Evolutionary conservation across 768 basidiomycete species (phyloP), one percentile per base, ranked within the genome.

Genomic region (Antrodiella citrinella): DNA sequence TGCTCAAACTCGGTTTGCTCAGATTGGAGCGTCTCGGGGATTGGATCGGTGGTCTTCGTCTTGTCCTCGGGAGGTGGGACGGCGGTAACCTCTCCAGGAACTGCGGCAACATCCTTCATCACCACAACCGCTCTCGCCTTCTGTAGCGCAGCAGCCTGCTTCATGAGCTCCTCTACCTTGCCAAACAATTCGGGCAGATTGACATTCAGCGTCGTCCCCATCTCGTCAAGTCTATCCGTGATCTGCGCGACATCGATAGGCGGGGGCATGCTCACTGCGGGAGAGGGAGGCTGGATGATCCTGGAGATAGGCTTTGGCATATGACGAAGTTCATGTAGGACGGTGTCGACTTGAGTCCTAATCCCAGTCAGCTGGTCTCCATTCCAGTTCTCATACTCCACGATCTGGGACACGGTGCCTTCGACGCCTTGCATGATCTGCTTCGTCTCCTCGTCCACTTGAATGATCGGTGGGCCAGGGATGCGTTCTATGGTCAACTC

Each of bases 151-250:
- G 44, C 30, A 7, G 30, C 30, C 30, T 15, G 7, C 30, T 35
- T 35, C 30, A 35, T 35, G 7, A 55, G 45, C 38, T 56, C 47
- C 20, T 65, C 52, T 3, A 65, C 25, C 47, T 61, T 53, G 38
- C 49, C 56, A 48, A 38, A 35, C 26, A 51, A 24, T 21, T 38
- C 42, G 13, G 18, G 39, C 19, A 51, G 60, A 26, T 72, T 63
- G 5, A 59, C 58, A 11, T 64, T 65, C 47, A 82, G 56, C n/a
- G 68, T 69, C 2, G 50, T 47, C 46, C 69, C 65, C 39, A 78
- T 61, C 13, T 65, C 72, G 23, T 69, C 71, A 35, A 78, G 55
- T 49, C 67, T 67, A 26, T 56, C 62, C 23, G 63, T 48, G 4
- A 73, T 57, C n/a, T 50, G 55, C 4, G 54, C 49, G 12, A 52